phyloP scores from a whole-genome alignment of 306 rosid genomes.

The Ziziphus jujuba region DNA sequence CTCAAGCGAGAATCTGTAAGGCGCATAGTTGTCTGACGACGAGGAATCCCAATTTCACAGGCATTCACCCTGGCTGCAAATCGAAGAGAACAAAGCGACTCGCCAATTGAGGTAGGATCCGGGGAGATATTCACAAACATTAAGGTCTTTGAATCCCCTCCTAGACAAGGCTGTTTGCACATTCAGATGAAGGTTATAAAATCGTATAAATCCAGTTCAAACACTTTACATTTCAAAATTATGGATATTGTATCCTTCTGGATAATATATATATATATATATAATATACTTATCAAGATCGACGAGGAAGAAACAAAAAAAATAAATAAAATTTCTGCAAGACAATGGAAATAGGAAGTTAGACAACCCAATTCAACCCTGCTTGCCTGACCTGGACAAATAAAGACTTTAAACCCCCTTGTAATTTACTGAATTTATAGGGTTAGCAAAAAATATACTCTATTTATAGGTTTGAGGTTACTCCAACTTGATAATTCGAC shows the following conservation, averaged over 20 bases:
- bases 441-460: too few species aligned
- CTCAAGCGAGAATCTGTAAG: slow-evolving; percentile 60
- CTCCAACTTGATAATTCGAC: too few species aligned
- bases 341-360: too few species aligned
- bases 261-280: too few species aligned
- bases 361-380: too few species aligned
- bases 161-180: slow-evolving; percentile 82
- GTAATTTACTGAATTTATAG: too few species aligned
- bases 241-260: background rate
- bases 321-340: too few species aligned
- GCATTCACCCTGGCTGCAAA: slow-evolving; percentile 93
- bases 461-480: too few species aligned
- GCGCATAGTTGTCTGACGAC: slow-evolving; percentile 61
- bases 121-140: slow-evolving; percentile 94
- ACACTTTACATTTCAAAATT: background rate
- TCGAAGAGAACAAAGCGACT: slow-evolving; percentile 89
- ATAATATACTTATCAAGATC: too few species aligned
- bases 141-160: slow-evolving; percentile 90
- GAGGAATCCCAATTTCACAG: slow-evolving; percentile 84
- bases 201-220: background rate
- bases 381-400: too few species aligned
- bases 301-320: too few species aligned
- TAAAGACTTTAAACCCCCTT: too few species aligned
- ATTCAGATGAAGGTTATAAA: background rate
- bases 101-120: slow-evolving; percentile 68